Base-by-base conservation (phyloP, 805 yeast genomes). In the Tetrapisispora namnaoensis region DNA sequence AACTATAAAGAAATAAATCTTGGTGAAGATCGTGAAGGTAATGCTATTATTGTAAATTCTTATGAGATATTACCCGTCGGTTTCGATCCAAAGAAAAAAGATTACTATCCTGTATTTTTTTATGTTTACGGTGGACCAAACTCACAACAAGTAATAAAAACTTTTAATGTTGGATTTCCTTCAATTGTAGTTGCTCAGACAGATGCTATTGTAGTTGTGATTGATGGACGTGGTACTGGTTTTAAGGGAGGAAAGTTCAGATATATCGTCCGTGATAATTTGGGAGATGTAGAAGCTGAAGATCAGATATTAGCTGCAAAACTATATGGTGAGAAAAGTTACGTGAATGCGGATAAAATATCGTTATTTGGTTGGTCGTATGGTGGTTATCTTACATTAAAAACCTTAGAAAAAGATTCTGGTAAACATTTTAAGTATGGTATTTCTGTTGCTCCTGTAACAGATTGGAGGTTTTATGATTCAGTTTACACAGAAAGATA, bases 301-400 rank as follows among this genome's bases (percentile, higher is more conserved):
- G 99, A 93, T 65, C 97, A 91, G 67, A 84, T 93, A 37, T 69
- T 79, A 0, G 95, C 95, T 4, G 99, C 95, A 2, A 78, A 79
- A 54, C 53, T 73, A 1, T 91, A 93, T 84, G 73, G 78, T 2
- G 44, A 67, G 4, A 77, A 76, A 55, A 51, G 72, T 2, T 91
- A 83, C 59, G 83, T 93, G 39, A 86, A 90, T 61, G 65, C 70
- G 22, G 69, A 74, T 3, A 76, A 78, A 51, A 80, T 87, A 13
- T 95, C 95, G 0, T 78, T 91, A 48, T 93, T 97, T 91, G 99
- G 99, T 9, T 93, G 99, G 99, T 86, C 95, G 21, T 93, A 91
- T 63, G 99, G 99, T 44, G 99, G 98, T 0, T 93, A 79, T 62
- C 76, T 88, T 74, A 89, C 99, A 0, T 74, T 93, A 57, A 93